Evolutionary conservation across 129 eudicot genomes (phyloP), one percentile per base, ranked within the genome.

Genomic region (Silybum marianum): DNA sequence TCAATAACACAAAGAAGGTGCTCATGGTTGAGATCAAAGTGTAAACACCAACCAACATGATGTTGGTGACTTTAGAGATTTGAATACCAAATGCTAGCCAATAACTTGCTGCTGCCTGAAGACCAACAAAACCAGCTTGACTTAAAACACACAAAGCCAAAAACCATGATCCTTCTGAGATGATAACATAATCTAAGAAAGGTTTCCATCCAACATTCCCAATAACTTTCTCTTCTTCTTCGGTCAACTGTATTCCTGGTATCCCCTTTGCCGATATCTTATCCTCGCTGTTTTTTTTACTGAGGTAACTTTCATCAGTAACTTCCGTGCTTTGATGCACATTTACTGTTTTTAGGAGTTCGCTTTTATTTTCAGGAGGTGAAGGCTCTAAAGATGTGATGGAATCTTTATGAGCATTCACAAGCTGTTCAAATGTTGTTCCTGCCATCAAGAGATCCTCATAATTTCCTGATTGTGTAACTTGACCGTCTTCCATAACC

Each of bases 381-480:
- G 82, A 72, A 9, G 95, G 58, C 39, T 91, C 92, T 44, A 86
- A 72, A 46, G 77, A 73, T 39, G 88, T 83, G 62, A 87, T 76
- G 60, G 88, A 85, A 74, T 80, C 81, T 84, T 84, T 85, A 83
- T 93, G 97, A 78, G 93, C 95, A 82, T 79, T 84, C 72, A 92
- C 95, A 51, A 92, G 92, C 74, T 90, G 83, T 75, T 90, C 93
- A 78, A 90, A 93, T 62, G 88, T 76, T 18, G 92, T 87, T 74
- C 96, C 93, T n/a, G 84, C 85, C 84, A 30, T 84, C 71, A 93
- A 46, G 39, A 93, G 90, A 19, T 87, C 93, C 46, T 78, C 42
- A 42, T 88, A 91, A 81, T 75, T 90, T 87, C 97, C 97, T 54
- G 95, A 85, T 84, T 93, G 95, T 68, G 84, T 85, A 22, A 94